phyloP scores from a whole-genome alignment of 2,329 filamentous ascomycete species.

The Diaporthe eres region DNA sequence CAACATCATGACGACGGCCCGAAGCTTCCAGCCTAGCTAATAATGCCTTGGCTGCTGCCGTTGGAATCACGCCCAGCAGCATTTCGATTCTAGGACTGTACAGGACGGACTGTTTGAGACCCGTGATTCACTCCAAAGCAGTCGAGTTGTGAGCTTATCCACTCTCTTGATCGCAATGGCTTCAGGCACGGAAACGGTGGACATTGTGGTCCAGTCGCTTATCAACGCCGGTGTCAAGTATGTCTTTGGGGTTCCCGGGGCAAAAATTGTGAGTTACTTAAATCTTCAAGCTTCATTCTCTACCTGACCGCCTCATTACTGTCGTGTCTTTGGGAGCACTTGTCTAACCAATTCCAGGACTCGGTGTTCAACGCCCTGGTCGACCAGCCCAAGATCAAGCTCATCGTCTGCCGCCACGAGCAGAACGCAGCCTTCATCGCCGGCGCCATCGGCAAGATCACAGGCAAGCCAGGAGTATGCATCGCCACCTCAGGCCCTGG shows the following conservation, averaged over 20 bases:
- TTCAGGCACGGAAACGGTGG: conserved; percentile 46
- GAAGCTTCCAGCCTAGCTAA: not conserved
- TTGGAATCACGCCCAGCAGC: not conserved
- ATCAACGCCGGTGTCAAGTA: conserved; percentile 57
- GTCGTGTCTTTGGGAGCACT: not conserved
- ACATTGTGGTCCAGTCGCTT: conserved; percentile 50
- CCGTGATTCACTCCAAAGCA: not conserved
- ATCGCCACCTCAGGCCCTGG: conserved; percentile 63
- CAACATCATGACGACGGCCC: conserved; percentile 28
- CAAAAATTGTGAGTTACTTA: conserved; percentile 52
- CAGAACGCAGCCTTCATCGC: conserved; percentile 66
- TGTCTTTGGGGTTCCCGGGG: conserved; percentile 63
- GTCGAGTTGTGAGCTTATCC: not conserved
- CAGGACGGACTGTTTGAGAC: not conserved
- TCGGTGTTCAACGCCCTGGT: conserved; percentile 61
- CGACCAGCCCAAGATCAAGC: conserved; percentile 61
- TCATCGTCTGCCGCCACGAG: conserved; percentile 63
- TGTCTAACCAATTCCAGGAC: conserved; percentile 46
- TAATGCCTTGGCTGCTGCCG: not conserved
- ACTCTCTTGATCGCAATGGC: conserved; percentile 24
- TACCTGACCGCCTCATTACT: not conserved
- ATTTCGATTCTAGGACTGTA: not conserved
- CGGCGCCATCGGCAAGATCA: conserved; percentile 60
- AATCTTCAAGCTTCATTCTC: not conserved
- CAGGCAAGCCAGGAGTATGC: conserved; percentile 60